Base-by-base conservation (phyloP, 805 yeast species). In the Wickerhamia fluorescens region DNA sequence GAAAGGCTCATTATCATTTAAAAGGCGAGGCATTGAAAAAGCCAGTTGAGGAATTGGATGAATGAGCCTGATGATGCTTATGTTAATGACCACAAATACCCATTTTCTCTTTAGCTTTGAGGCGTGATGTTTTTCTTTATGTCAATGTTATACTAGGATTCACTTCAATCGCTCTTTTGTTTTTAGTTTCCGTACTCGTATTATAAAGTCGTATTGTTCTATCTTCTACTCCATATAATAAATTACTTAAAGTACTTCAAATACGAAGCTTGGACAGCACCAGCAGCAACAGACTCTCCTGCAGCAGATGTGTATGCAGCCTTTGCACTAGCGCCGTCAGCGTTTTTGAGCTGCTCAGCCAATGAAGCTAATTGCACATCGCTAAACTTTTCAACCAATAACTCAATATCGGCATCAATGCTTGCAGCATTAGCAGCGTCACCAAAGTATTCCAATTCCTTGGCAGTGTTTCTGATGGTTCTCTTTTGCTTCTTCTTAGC, bases 401-500 rank as follows among this genome's bases (percentile, higher is more conserved):
- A 65, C 40, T 79, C 94, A 42, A 86, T 58, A 55, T 92, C 97
- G 36, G 75, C 75, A 41, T 83, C 94, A 44, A 82, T 78, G 35
- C 64, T 60, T 35, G 74, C 67, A 27, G 89, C 71, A 37, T 74
- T 73, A 37, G 61, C 73, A 35, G 78, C 81, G 47, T 79, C 86
- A 44, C 92, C 92, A 45, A 86, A 87, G 73, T 85, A 86, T 34
- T 70, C 82, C 45, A 69, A 75, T 24, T 84, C 96, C 70, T 88
- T 86, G 42, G 76, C 85, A 35, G 87, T 68, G 46, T 63, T 61
- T 74, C 97, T 85, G 42, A 92, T 61, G 23, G 78, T 60, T 70
- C 95, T 80, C 79, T 84, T 85, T 68, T 84, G 83, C 83, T 92
- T 92, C 94, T 92, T 92, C 73, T 86, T 88, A 30, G 96, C 96